phyloP scores from a whole-genome alignment of 805 yeast species.

The Candida xiaguanensis region DNA sequence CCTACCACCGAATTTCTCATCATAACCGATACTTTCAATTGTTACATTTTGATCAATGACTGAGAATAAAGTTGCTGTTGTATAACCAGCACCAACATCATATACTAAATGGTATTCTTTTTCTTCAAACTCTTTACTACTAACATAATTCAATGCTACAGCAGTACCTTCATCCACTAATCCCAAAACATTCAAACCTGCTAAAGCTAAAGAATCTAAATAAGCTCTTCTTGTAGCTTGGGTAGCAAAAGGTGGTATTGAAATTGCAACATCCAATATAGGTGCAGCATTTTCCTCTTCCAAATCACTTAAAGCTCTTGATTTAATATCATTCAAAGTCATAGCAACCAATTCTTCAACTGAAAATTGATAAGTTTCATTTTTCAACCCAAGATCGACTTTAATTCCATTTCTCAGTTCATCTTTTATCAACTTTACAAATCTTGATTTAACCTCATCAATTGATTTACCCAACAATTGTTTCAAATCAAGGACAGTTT shows the following conservation, averaged over 20 bases:
- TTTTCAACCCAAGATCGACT: constrained; percentile 43
- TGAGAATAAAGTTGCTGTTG: constrained; percentile 81
- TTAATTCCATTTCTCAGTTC: constrained; percentile 48
- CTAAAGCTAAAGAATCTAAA: constrained; percentile 65
- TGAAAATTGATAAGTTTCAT: constrained; percentile 30
- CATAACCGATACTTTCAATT: constrained; percentile 70
- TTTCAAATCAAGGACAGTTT: constrained; percentile 66
- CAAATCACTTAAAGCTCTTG: constrained; percentile 62
- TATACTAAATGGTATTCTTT: constrained; percentile 66
- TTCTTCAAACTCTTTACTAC: constrained; percentile 40
- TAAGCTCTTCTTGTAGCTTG: constrained; percentile 67
- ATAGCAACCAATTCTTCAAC: constrained; percentile 84
- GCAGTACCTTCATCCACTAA: constrained; percentile 92
- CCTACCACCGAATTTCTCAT: constrained; percentile 72
- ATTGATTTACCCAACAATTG: constrained; percentile 62
- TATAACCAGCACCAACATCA: constrained; percentile 92
- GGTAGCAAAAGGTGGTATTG: constrained; percentile 72
- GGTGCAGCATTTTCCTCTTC: constrained; percentile 47
- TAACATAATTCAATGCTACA: constrained; percentile 77
- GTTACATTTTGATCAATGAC: constrained; percentile 46
- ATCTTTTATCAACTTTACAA: constrained; percentile 42
- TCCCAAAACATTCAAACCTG: constrained; percentile 61
- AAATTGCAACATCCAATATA: constrained; percentile 64
- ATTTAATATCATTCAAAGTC: constrained; percentile 63
- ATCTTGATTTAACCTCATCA: constrained; percentile 45